phyloP scores from a whole-genome alignment of 2,329 filamentous ascomycete genomes.

The Aspergillus floridensis region DNA sequence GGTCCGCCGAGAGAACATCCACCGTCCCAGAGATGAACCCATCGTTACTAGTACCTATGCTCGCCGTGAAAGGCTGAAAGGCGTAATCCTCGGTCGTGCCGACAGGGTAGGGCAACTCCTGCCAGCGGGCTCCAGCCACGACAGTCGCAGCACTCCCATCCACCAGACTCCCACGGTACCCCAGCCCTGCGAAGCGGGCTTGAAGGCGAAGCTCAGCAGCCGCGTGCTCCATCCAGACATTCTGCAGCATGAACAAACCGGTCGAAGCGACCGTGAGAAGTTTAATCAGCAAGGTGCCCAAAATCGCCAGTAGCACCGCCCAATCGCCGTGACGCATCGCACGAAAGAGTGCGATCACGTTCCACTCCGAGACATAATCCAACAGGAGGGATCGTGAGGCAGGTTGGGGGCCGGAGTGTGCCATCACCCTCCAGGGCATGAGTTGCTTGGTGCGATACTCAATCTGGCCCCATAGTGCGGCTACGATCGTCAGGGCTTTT shows the following conservation, averaged over 20 bases:
- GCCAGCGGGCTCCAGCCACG: neutral
- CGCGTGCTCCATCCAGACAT: neutral
- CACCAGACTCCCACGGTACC: neutral
- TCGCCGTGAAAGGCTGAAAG: constrained; percentile 7
- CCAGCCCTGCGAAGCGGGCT: neutral
- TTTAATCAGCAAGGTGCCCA: constrained; percentile 8
- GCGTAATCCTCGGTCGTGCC: constrained; percentile 13
- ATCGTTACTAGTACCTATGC: neutral
- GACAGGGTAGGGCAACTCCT: neutral
- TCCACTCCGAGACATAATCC: constrained; percentile 14
- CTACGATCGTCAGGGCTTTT: neutral
- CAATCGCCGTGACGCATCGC: neutral
- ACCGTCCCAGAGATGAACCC: too few relatives aligned
- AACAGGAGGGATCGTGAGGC: constrained; percentile 7
- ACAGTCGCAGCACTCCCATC: too few relatives aligned
- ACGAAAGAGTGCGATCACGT: constrained; percentile 3
- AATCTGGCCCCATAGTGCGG: constrained; percentile 11
- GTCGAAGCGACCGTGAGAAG: constrained; percentile 12
- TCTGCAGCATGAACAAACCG: constrained; percentile 10
- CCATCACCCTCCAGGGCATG: constrained; percentile 11
- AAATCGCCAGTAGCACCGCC: constrained; percentile 1
- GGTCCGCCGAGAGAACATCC: too few relatives aligned
- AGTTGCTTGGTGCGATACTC: constrained; percentile 13
- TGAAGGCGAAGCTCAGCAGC: neutral
- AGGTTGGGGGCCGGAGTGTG: neutral